Percentiles rank a stretch among this genome's conserved stretches.
These are phyloP conservation scores for Alternaria ventricosa DNA, from an alignment of 2,329 filamentous ascomycete species.

Conservation along the genomic window DNA sequence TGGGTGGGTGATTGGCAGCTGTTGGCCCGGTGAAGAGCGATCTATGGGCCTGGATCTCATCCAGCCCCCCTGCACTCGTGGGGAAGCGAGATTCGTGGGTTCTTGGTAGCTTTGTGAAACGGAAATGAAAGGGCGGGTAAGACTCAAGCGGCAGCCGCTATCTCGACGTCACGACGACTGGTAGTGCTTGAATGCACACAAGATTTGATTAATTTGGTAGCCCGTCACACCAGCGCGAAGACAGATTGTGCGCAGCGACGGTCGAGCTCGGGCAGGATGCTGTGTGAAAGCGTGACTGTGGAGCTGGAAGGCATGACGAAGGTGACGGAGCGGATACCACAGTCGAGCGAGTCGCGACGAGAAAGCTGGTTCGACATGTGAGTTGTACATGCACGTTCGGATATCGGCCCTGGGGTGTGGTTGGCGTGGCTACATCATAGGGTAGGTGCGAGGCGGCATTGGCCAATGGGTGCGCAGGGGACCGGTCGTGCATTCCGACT, in stretches of 20 bases:
- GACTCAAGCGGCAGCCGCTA: slow-evolving; percentile 8
- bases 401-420: slow-evolving; percentile 9
- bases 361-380: slow-evolving; percentile 9
- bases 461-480: slow-evolving; percentile 17
- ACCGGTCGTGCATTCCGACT: slow-evolving; percentile 3
- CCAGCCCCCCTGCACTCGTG: slow-evolving; percentile 5
- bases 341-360: background rate
- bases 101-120: slow-evolving; percentile 1
- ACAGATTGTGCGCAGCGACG: background rate
- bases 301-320: background rate
- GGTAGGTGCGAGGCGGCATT: slow-evolving; percentile 12
- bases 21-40: background rate
- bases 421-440: slow-evolving; percentile 28
- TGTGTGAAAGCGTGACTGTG: slow-evolving; percentile 7
- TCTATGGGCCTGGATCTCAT: slow-evolving; percentile 4
- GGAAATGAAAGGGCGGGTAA: slow-evolving; percentile 19
- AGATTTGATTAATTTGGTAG: slow-evolving; percentile 25
- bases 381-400: slow-evolving; percentile 27
- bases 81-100: slow-evolving; percentile 16
- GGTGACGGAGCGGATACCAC: background rate
- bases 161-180: slow-evolving; percentile 21
- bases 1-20: slow-evolving; percentile 1
- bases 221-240: slow-evolving; percentile 9
- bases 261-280: background rate
- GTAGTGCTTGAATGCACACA: slow-evolving; percentile 23